phyloP scores from a whole-genome alignment of 1,139 yeast species.

The Saccharomyces hybrid region DNA sequence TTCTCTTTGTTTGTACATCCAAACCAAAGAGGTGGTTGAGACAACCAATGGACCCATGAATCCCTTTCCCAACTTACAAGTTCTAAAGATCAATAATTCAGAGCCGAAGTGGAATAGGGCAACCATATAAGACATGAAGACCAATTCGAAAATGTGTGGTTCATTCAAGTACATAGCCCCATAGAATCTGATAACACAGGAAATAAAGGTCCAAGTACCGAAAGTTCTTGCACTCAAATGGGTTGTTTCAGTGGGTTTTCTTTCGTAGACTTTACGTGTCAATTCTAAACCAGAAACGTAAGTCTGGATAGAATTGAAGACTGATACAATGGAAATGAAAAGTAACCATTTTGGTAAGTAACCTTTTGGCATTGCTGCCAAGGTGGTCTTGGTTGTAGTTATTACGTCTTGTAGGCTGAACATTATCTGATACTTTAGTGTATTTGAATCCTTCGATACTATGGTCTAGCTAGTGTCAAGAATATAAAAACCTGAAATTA shows the following conservation, averaged over 20 bases:
- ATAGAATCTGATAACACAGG: conserved; percentile 75
- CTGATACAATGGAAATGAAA: conserved; percentile 76
- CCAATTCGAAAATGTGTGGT: conserved; percentile 66
- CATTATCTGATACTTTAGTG: conserved; percentile 8
- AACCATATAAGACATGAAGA: conserved; percentile 72
- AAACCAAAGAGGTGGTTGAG: conserved; percentile 46
- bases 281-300: conserved; percentile 64
- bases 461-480: neutral
- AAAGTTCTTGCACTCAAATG: conserved; percentile 84
- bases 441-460: neutral
- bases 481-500: neutral
- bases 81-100: conserved; percentile 74
- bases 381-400: conserved; percentile 16
- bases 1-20: conserved; percentile 56
- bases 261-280: conserved; percentile 72
- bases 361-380: conserved; percentile 28
- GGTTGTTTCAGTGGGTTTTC: conserved; percentile 59
- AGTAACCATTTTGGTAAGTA: conserved; percentile 62
- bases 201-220: conserved; percentile 94
- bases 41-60: conserved; percentile 79
- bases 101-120: conserved; percentile 78
- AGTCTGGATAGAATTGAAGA: conserved; percentile 87
- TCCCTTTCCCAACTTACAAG: conserved; percentile 82
- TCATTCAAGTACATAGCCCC: conserved; percentile 73
- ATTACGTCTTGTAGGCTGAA: conserved; percentile 21